Percentiles rank a stretch among this genome's conserved stretches.
phyloP scores from a whole-genome alignment of 331 rosid genomes.

The Ulmus americana region DNA sequence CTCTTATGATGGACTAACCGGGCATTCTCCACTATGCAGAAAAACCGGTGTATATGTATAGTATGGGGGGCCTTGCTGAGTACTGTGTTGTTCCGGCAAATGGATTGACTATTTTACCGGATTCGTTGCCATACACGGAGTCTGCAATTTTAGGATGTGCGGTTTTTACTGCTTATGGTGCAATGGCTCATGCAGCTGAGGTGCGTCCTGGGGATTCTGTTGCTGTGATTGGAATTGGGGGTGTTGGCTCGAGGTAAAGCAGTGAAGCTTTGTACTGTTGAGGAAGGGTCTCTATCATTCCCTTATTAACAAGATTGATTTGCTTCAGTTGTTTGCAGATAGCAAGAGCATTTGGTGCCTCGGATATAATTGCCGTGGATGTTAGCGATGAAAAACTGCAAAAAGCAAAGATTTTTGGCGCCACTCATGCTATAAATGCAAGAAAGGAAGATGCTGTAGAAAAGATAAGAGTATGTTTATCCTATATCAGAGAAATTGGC shows the following conservation, averaged over 20 bases:
- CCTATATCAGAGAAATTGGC: constrained; percentile 3
- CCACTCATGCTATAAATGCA: constrained; percentile 78
- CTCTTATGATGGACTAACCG: constrained; percentile 16
- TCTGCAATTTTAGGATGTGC: constrained; percentile 96
- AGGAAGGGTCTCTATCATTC: not conserved
- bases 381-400: constrained; percentile 75
- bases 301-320: not conserved
- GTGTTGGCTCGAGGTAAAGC: constrained; percentile 86
- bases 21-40: constrained; percentile 38
- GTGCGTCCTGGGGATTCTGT: constrained; percentile 88
- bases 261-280: not conserved
- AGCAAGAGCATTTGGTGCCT: constrained; percentile 96
- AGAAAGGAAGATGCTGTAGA: constrained; percentile 64
- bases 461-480: constrained; percentile 58
- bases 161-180: constrained; percentile 97
- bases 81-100: constrained; percentile 89
- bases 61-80: constrained; percentile 99
- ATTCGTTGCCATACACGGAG: constrained; percentile 69
- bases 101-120: constrained; percentile 61
- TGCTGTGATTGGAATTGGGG: constrained; percentile 90
- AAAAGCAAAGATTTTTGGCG: constrained; percentile 80
- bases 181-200: constrained; percentile 96
- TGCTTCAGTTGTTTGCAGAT: constrained; percentile 95
- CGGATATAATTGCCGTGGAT: constrained; percentile 89
- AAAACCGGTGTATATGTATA: constrained; percentile 76